Evolutionary conservation across 2,329 filamentous ascomycete genomes (phyloP).

Genomic region (Atkinsonella texensis): DNA sequence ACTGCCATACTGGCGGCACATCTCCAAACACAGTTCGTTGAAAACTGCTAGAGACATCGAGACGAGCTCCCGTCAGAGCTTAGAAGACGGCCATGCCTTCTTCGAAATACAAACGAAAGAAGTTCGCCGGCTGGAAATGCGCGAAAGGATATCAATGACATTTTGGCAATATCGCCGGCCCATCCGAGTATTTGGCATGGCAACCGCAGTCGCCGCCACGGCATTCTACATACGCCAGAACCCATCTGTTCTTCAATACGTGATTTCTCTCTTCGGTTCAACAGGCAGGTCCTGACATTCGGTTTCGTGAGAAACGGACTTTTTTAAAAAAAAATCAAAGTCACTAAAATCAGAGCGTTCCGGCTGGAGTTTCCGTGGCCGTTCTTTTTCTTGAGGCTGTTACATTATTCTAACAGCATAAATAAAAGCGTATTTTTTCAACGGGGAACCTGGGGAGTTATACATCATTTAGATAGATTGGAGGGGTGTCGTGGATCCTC

Average conservation of each 20-base stretch:
- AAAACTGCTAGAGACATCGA: constrained; percentile 60
- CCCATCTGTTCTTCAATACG: constrained; percentile 16
- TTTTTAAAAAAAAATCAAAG: no score
- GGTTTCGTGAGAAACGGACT: background rate
- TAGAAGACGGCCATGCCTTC: constrained; percentile 52
- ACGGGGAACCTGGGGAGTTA: background rate
- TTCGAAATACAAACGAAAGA: constrained; percentile 64
- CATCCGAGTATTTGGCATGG: constrained; percentile 46
- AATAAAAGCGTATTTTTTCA: background rate
- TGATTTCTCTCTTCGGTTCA: constrained; percentile 16
- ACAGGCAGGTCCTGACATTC: background rate
- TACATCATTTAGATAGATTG: background rate
- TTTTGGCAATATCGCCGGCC: constrained; percentile 56
- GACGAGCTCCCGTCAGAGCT: constrained; percentile 39
- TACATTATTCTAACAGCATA: background rate
- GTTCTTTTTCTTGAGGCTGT: background rate
- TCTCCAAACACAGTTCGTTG: constrained; percentile 68
- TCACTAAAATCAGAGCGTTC: background rate
- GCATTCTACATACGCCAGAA: constrained; percentile 55
- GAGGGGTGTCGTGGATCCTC: background rate
- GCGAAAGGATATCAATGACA: constrained; percentile 18
- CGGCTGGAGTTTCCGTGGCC: background rate
- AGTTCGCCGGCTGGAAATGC: constrained; percentile 50
- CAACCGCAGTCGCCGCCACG: constrained; percentile 54
- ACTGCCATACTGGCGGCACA: constrained; percentile 57